Base-by-base conservation (phyloP, 805 yeast genomes). In the Danielozyma ontarioensis region DNA sequence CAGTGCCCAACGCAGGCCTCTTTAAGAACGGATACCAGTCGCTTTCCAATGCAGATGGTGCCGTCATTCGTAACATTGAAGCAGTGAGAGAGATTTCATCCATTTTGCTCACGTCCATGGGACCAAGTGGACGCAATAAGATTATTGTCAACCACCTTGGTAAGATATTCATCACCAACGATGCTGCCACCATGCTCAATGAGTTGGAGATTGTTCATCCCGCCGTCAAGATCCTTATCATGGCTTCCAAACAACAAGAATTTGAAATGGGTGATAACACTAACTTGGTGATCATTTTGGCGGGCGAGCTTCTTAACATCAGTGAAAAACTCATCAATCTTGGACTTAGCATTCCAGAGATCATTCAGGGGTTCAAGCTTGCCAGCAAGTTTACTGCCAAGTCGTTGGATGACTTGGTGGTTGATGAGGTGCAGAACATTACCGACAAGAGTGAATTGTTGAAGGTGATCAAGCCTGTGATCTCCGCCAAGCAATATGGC, bases 191-290 rank as follows among this genome's bases (percentile, higher is more conserved):
- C 5, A 93, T 93, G 81, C 70, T 93, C 39, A 77, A 83, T 45
- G 97, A 93, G 59, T 68, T 90, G 35, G 97, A 90, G 42, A 87
- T 90, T 45, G 88, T 93, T 29, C 97, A 90, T 57, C 98, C 98
- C 4, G 97, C 96, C 3, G 98, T 93, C 8, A 93, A 90, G 61
- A 78, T 93, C 29, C 74, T 93, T 41, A 93, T 90, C 35, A 88
- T 88, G 97, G 95, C 97, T 14, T 79, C 95, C 11, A 85, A 90
- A 57, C 98, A 93, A 67, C 98, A 93, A 64, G 96, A 93, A 58
- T 75, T 78, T 48, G 98, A 90, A 68, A 83, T 90, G 87, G 98
- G 98, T 40, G 98, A 93, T 62, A 86, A 85, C 51, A 85, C 97
- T 16, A 93, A 90, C 60, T 74, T 89, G 42, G 97, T 93, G 27